Evolutionary conservation across 768 basidiomycete genomes (phyloP), one percentile per base, ranked within the genome.

Genomic region (Pulveroboletus sp.): DNA sequence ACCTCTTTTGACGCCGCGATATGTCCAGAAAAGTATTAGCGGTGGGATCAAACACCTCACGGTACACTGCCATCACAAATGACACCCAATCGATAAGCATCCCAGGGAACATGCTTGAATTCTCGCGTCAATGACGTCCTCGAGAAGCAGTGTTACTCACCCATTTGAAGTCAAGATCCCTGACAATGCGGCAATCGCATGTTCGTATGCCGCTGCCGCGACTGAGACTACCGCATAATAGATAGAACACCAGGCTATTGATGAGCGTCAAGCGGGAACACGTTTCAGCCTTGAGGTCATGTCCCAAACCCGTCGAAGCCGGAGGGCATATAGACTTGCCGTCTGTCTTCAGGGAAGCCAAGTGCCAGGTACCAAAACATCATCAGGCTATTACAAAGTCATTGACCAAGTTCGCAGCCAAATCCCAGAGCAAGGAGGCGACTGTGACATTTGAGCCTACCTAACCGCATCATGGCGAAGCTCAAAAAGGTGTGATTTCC

Each of bases 261-360:
- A 51, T 50, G 58, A 45, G 51, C 54, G 61, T 51, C 43, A 51
- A 56, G 40, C 20, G 29, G 35, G n/a, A 40, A 50, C 59, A 55
- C 47, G 46, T 56, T 35, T n/a, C 27, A 40, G 27, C 61, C 59
- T 58, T 40, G 52, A 49, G 50, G 62, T 12, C 38, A 14, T 24
- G 37, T 16, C 20, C 5, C 43, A 40, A 42, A 45, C 38, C 33
- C 38, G 38, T 41, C 38, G 10, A 50, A 19, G 10, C 47, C 31
- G 40, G 33, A 41, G 23, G 33, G 34, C 37, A 60, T 63, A 61
- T 57, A 61, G 60, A 40, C 33, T n/a, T 20, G 17, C 23, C 52
- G 24, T 32, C 35, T 21, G 16, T 34, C 35, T 39, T 38, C 37
- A 13, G 14, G 9, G 40, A 41, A 38, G 27, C 10, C 37, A 16